A percentile compares a stretch with the other conserved stretches of the same genome.
These are phyloP conservation scores for Lipomyces mesembrius DNA, from an alignment of 805 yeast species.

Conservation along the genomic window DNA sequence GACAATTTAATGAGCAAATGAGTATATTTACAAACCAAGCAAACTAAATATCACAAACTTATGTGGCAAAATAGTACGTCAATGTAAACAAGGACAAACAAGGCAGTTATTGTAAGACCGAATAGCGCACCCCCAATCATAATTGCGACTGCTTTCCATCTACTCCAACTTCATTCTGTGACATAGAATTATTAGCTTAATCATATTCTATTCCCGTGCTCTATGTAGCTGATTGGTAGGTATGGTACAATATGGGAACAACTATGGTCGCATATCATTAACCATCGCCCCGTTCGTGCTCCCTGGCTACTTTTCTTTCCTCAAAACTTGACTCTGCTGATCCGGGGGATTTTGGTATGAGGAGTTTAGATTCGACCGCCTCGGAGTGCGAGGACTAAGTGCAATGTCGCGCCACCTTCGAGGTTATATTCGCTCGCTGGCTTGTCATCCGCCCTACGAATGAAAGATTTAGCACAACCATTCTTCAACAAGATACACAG, in stretches of 20 bases:
- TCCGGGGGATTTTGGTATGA: neutral
- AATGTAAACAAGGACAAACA: too few species aligned
- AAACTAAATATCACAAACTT: neutral
- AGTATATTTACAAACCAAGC: neutral
- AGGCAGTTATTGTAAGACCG: too few species aligned
- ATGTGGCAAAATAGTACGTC: neutral
- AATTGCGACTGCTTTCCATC: neutral
- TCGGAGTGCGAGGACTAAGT: slow-evolving; percentile 87
- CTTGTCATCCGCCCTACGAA: slow-evolving; percentile 67
- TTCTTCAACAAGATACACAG: neutral
- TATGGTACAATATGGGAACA: neutral
- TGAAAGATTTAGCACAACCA: neutral
- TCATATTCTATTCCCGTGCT: neutral
- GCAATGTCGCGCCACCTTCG: slow-evolving; percentile 83
- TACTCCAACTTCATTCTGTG: neutral
- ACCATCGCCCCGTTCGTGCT: neutral
- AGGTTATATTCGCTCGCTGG: slow-evolving; percentile 76
- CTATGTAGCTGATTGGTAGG: slow-evolving; percentile 1
- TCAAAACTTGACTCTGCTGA: neutral
- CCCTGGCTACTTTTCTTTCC: neutral
- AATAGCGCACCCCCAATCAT: neutral
- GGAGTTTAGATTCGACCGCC: slow-evolving; percentile 61
- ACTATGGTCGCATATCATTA: neutral
- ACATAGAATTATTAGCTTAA: neutral
- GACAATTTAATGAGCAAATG: neutral